Evolutionary conservation across 768 basidiomycete genomes (phyloP).

Genomic region (Paxillus rubicundulus): DNA sequence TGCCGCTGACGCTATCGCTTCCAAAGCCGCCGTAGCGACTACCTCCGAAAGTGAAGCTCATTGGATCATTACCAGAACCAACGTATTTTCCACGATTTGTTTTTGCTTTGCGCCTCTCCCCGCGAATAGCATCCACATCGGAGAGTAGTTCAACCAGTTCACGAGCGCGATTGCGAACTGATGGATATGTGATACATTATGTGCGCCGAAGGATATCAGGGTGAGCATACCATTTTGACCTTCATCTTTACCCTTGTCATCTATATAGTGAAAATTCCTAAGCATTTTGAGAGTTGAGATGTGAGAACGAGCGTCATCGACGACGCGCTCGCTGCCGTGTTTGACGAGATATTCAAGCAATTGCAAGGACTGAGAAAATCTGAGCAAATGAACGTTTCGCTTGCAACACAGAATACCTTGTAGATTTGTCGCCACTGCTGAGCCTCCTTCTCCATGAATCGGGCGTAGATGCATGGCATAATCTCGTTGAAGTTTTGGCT

Average conservation of each 20-base stretch:
- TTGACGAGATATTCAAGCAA: constrained; percentile 95
- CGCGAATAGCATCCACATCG: constrained; percentile 88
- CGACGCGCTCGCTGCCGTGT: constrained; percentile 95
- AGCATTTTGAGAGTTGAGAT: constrained; percentile 97
- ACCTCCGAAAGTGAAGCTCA: constrained; percentile 57
- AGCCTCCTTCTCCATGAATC: constrained; percentile 98
- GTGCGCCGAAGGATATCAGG: not conserved
- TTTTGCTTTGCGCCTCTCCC: constrained; percentile 91
- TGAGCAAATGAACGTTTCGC: not conserved
- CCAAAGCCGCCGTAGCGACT: constrained; percentile 73
- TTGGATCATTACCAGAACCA: constrained; percentile 81
- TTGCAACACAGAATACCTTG: constrained; percentile 55
- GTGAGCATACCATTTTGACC: constrained; percentile 84
- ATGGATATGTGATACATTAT: constrained; percentile 3
- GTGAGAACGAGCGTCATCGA: constrained; percentile 95
- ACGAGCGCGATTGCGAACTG: constrained; percentile 91
- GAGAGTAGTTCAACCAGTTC: constrained; percentile 90
- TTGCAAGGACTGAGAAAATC: constrained; percentile 67
- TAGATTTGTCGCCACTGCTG: constrained; percentile 99
- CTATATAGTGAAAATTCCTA: constrained; percentile 95
- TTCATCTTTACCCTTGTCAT: constrained; percentile 98
- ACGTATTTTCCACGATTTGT: constrained; percentile 84
- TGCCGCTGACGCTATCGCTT: constrained; percentile 43
- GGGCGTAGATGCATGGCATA: constrained; percentile 93
- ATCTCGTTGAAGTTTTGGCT: constrained; percentile 99